Conservation (phyloP, 148 eudicot genomes). For the Pharnaceum exiguum region DNA sequence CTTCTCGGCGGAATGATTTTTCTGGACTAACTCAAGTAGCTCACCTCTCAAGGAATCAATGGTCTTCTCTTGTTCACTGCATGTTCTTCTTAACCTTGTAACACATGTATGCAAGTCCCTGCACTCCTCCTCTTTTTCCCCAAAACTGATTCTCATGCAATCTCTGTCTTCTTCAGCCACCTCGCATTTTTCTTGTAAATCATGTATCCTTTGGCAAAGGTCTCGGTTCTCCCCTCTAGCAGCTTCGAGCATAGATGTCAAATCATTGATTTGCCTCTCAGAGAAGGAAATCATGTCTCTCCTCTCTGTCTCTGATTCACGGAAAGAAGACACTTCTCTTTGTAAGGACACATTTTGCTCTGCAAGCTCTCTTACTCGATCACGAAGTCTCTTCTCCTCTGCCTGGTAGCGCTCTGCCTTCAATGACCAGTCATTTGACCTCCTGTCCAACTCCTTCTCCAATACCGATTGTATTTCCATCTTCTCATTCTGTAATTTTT, state of each 20-base stretch:
- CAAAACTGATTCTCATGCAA: constrained; percentile 43
- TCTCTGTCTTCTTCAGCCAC: constrained; percentile 56
- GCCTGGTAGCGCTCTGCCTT: constrained; percentile 66
- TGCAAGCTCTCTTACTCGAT: constrained; percentile 84
- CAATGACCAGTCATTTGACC: constrained; percentile 83
- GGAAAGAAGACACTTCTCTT: constrained; percentile 72
- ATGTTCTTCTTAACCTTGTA: constrained; percentile 56
- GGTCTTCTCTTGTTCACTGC: constrained; percentile 80
- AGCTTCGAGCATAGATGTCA: constrained; percentile 50
- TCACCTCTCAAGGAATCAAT: constrained; percentile 65
- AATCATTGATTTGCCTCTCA: constrained; percentile 51
- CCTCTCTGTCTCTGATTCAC: constrained; percentile 49
- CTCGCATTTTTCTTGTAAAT: constrained; percentile 51
- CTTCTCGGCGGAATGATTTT: constrained; percentile 34
- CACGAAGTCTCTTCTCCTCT: constrained; percentile 90
- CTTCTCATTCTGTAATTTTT: constrained; percentile 69
- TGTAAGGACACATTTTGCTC: constrained; percentile 92
- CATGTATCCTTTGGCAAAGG: constrained; percentile 39
- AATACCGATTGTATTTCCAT: constrained; percentile 55
- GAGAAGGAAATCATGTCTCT: constrained; percentile 30
- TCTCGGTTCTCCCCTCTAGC: constrained; percentile 48
- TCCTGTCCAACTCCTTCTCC: constrained; percentile 85
- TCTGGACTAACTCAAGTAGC: constrained; percentile 48
- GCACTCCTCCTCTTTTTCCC: constrained; percentile 72
- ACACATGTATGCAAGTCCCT: constrained; percentile 64